Conservation (phyloP, 148 eudicot genomes). For the Rhododendron ferrugineum region DNA sequence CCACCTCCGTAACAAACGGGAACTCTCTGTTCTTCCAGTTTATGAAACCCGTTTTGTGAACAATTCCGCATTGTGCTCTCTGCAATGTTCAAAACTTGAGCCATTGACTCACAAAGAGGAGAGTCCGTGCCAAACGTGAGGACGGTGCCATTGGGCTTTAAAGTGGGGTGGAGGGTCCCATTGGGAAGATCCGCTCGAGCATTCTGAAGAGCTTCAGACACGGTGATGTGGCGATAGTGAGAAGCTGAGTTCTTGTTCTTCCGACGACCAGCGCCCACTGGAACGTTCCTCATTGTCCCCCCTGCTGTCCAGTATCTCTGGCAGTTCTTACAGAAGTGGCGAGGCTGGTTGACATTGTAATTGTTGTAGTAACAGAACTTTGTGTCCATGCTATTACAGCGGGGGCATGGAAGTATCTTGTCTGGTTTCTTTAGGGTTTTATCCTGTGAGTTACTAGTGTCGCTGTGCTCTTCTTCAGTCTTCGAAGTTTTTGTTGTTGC, state of each 20-base stretch:
- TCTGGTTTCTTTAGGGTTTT: constrained; percentile 46
- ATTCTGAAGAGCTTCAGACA: constrained; percentile 25
- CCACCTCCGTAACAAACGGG: constrained; percentile 10
- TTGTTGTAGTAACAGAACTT: constrained; percentile 57
- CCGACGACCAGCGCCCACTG: constrained; percentile 51
- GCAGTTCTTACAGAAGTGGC: constrained; percentile 49
- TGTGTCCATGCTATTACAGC: constrained; percentile 55
- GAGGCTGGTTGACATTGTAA: constrained; percentile 46
- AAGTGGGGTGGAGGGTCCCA: constrained; percentile 22
- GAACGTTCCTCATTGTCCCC: constrained; percentile 56
- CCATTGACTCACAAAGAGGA: constrained; percentile 36
- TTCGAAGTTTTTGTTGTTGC: constrained; percentile 11
- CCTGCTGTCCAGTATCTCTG: constrained; percentile 61
- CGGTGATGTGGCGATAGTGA: constrained; percentile 22
- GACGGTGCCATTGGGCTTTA: constrained; percentile 33
- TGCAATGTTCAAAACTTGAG: constrained; percentile 21
- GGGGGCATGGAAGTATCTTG: constrained; percentile 52
- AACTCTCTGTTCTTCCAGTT: constrained; percentile 16
- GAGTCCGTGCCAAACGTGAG: constrained; percentile 31
- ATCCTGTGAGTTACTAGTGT: constrained; percentile 18
- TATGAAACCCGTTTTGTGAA: constrained; percentile 22
- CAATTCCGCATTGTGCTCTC: constrained; percentile 16
- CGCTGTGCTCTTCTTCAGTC: constrained; percentile 25
- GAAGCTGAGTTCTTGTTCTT: constrained; percentile 36
- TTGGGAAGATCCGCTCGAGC: constrained; percentile 18